These are phyloP conservation scores for Harringtonia lauricola DNA, from an alignment of 2,329 filamentous ascomycete species.

Conservation along the genomic window DNA sequence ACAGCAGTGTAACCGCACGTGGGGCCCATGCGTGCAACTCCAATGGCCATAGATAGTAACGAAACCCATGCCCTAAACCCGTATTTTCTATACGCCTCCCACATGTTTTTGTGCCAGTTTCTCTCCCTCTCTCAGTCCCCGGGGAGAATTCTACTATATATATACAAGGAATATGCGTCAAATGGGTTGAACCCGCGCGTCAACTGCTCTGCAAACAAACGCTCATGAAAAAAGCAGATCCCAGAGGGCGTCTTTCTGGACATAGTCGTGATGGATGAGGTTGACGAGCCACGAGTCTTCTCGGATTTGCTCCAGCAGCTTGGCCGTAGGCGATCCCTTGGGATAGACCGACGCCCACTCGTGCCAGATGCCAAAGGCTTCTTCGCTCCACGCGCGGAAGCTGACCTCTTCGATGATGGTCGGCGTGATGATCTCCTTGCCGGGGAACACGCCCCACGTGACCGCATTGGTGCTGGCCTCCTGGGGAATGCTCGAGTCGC, in stretches of 20 bases:
- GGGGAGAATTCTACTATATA: too few species aligned
- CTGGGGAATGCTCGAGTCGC: conserved; percentile 13
- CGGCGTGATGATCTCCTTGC: conserved; percentile 96
- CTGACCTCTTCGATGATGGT: conserved; percentile 97
- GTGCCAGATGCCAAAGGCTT: conserved; percentile 89
- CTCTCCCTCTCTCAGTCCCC: too few species aligned
- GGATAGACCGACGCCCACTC: conserved; percentile 90
- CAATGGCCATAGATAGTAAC: too few species aligned
- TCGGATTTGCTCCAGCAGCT: conserved; percentile 55
- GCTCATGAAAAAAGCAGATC: conserved; percentile 36
- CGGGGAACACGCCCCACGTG: conserved; percentile 97
- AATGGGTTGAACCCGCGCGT: too few species aligned
- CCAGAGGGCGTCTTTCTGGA: conserved; percentile 64
- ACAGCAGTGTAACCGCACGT: too few species aligned
- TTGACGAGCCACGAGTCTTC: conserved; percentile 82
- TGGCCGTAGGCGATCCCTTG: conserved; percentile 58
- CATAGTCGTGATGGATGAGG: conserved; percentile 70
- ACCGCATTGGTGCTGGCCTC: conserved; percentile 72
- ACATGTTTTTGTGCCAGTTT: neutral
- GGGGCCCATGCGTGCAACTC: too few species aligned
- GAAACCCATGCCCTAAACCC: neutral
- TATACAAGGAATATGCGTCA: too few species aligned
- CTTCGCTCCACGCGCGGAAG: conserved; percentile 93
- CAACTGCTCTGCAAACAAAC: too few species aligned
- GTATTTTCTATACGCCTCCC: neutral